A percentile compares a stretch with the other conserved stretches of the same genome.
These are phyloP conservation scores for Globisporangium takayamanum DNA, from an alignment of 352 stramenopile genomes.

Conservation along the genomic window DNA sequence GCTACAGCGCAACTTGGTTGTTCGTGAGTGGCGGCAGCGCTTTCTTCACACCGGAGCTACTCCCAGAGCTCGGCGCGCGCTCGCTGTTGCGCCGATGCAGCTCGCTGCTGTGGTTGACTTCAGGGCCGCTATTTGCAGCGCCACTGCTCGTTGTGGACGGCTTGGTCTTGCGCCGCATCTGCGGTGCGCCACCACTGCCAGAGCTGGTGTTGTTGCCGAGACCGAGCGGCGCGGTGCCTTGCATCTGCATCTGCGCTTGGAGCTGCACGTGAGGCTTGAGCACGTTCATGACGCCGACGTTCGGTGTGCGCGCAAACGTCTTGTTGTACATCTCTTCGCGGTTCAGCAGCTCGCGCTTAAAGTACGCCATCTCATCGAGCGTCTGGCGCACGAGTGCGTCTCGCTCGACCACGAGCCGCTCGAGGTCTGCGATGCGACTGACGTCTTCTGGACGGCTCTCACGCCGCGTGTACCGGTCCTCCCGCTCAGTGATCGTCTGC, in stretches of 20 bases:
- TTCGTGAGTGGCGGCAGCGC: conserved; percentile 42
- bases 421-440: conserved; percentile 64
- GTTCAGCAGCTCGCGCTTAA: conserved; percentile 90
- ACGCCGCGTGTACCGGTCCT: conserved; percentile 46
- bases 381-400: conserved; percentile 62
- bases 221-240: background rate
- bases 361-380: conserved; percentile 89
- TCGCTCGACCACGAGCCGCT: conserved; percentile 52
- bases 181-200: conserved; percentile 15
- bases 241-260: conserved; percentile 33
- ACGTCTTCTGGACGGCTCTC: conserved; percentile 79
- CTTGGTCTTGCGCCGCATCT: conserved; percentile 36
- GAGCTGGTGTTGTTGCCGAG: background rate
- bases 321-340: conserved; percentile 94
- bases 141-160: conserved; percentile 6
- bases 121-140: background rate
- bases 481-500: conserved; percentile 39
- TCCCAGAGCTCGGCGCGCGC: conserved; percentile 16
- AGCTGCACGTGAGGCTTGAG: conserved; percentile 69
- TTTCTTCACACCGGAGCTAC: conserved; percentile 24
- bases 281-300: conserved; percentile 88
- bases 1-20: conserved; percentile 32
- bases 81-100: conserved; percentile 46
- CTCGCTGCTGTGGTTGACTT: conserved; percentile 15
- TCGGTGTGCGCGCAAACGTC: conserved; percentile 78